These are phyloP conservation scores for Pseudogymnoascus sp. DNA, from an alignment of 2,329 filamentous ascomycete species.

Conservation along the genomic window DNA sequence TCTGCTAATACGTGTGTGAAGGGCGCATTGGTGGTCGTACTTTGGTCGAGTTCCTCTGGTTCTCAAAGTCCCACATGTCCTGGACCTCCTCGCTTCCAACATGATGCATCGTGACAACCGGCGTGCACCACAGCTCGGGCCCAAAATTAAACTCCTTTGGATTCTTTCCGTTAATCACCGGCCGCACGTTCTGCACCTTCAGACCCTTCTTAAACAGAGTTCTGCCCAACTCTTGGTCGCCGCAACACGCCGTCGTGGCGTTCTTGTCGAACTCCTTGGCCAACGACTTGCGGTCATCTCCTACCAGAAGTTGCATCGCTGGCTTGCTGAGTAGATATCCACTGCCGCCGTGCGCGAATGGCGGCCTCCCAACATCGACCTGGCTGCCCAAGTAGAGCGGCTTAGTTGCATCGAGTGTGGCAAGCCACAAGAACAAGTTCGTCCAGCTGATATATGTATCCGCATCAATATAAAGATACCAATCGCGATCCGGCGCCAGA, in stretches of 20 bases:
- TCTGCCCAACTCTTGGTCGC: conserved; percentile 43
- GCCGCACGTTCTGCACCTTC: conserved; percentile 39
- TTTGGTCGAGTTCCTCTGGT: conserved; percentile 24
- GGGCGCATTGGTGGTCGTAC: conserved; percentile 2
- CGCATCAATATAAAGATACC: conserved; percentile 54
- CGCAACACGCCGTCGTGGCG: conserved; percentile 40
- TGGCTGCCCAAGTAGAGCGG: conserved; percentile 45
- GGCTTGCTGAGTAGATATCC: conserved; percentile 47
- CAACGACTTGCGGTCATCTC: conserved; percentile 29
- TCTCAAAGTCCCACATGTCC: conserved; percentile 46
- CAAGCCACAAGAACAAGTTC: conserved; percentile 44
- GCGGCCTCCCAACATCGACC: conserved; percentile 34
- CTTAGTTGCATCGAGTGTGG: conserved; percentile 35
- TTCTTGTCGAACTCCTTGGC: conserved; percentile 35
- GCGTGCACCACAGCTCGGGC: conserved; percentile 45
- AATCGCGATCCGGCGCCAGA: conserved; percentile 45
- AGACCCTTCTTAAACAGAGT: conserved; percentile 42
- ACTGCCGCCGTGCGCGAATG: conserved; percentile 50
- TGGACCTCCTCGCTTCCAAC: conserved; percentile 46
- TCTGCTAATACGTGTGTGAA: background rate
- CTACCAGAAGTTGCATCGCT: conserved; percentile 42
- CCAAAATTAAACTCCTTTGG: conserved; percentile 42
- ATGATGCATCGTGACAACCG: conserved; percentile 50
- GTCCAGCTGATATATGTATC: conserved; percentile 52
- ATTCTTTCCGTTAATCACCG: conserved; percentile 49